Percentiles rank a stretch among this genome's conserved stretches.
Conservation (phyloP, 768 basidiomycete genomes). For the Naganishia onofrii region DNA sequence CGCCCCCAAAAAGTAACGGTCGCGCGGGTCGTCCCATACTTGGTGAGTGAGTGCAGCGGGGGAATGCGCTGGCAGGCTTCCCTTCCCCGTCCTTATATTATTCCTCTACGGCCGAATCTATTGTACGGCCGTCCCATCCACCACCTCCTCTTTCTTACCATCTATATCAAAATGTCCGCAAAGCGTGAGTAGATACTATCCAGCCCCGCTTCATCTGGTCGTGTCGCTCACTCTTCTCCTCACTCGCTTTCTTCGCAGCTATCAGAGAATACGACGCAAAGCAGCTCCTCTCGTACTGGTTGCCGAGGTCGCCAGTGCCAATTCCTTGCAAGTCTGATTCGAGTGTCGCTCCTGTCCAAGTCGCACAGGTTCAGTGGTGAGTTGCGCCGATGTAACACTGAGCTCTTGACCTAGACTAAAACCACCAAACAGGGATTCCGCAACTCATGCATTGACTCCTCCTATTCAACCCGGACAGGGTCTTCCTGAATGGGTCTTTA, state of each 20-base stretch:
- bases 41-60: too few species aligned
- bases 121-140: slow-evolving; percentile 1
- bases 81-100: neutral
- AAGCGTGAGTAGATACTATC: slow-evolving; percentile 44
- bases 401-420: neutral
- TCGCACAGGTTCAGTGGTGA: slow-evolving; percentile 60
- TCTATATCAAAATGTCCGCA: slow-evolving; percentile 45
- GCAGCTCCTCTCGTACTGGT: slow-evolving; percentile 95
- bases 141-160: neutral
- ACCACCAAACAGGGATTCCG: slow-evolving; percentile 44
- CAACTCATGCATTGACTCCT: slow-evolving; percentile 50
- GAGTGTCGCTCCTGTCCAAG: slow-evolving; percentile 59
- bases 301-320: slow-evolving; percentile 79
- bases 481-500: slow-evolving; percentile 54
- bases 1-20: neutral
- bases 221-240: neutral
- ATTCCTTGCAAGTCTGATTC: slow-evolving; percentile 58
- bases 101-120: neutral
- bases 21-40: neutral
- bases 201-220: neutral
- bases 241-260: slow-evolving; percentile 58
- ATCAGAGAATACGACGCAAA: slow-evolving; percentile 99
- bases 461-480: slow-evolving; percentile 52
- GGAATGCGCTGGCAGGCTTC: neutral
- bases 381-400: slow-evolving; percentile 18